Evolutionary conservation across 2,329 filamentous ascomycete genomes (phyloP).

Genomic region (Talaromyces sp.): DNA sequence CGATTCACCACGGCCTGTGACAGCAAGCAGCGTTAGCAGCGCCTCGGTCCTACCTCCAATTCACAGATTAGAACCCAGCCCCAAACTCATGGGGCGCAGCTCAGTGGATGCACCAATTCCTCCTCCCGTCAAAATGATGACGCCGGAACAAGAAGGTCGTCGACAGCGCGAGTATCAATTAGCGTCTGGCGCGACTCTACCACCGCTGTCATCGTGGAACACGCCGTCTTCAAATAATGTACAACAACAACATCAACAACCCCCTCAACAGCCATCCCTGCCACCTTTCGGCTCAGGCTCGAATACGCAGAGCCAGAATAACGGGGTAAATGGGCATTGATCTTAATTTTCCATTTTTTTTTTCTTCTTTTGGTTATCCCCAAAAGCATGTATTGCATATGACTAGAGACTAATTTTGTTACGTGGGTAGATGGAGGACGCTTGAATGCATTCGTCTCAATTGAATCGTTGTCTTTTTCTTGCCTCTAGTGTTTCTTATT

Average conservation of each 20-base stretch:
- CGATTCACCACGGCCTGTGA: constrained; percentile 37
- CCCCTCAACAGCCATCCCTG: neutral
- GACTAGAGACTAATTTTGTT: constrained; percentile 9
- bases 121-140: constrained; percentile 43
- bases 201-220: constrained; percentile 15
- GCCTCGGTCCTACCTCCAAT: constrained; percentile 40
- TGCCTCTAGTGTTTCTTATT: neutral
- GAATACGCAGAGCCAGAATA: constrained; percentile 7
- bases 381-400: constrained; percentile 12
- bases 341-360: neutral
- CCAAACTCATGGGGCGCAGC: constrained; percentile 43
- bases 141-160: constrained; percentile 41
- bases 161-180: constrained; percentile 37
- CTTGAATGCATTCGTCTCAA: constrained; percentile 1
- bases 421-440: constrained; percentile 8
- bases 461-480: neutral
- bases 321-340: neutral
- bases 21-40: constrained; percentile 32
- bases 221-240: constrained; percentile 4
- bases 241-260: constrained; percentile 2
- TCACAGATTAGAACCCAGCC: constrained; percentile 41
- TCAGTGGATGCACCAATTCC: constrained; percentile 43
- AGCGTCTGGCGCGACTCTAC: constrained; percentile 15
- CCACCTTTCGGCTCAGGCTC: neutral
- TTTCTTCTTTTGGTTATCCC: neutral